Evolutionary conservation across 352 stramenopile species (phyloP), one percentile per base, ranked within the genome.

Genomic region (Pythium grandisporangium): DNA sequence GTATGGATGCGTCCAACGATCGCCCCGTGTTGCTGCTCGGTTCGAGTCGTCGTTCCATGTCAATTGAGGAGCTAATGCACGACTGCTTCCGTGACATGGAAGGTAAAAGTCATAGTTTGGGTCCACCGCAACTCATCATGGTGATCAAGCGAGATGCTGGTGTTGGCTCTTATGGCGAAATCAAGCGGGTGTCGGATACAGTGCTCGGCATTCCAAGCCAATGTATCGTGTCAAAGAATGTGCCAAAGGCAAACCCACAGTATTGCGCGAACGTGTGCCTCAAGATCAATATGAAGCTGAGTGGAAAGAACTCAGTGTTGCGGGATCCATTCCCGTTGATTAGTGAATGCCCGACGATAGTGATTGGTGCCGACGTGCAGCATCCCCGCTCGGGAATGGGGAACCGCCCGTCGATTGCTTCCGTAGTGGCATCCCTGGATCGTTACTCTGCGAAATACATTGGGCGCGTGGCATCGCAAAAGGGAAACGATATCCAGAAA

Each of bases 51-150:
- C 63, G 63, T 22, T 57, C 55, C 13, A 51, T 45, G 1, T 62
- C 63, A 21, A 58, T 84, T 0, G 66, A 83, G 34, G 70, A 84
- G 42, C 43, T 83, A 2, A 84, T 87, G 70, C 53, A 64, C 33
- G 63, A 60, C 38, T 84, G 68, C 25, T 67, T 66, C 25, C 53
- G 68, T 7, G 61, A 76, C 30, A 48, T 84, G 5, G 53, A 77
- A 40, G 22, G 29, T 10, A 55, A 53, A 25, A 60, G 61, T 38
- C 51, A 45, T 20, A 35, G 42, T 30, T 35, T 44, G 4, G 33
- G 29, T 0, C 35, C 46, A 10, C 52, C 57, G 2, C 46, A 55
- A 17, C 30, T 69, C 8, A 44, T 69, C n/a, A 60, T 69, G 53
- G 57, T 63, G 24, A 61, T 69, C 40, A 61, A 55, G 40, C 55